Base-by-base conservation (phyloP, 345 rosid species). In the Noccaea bulbosa region DNA sequence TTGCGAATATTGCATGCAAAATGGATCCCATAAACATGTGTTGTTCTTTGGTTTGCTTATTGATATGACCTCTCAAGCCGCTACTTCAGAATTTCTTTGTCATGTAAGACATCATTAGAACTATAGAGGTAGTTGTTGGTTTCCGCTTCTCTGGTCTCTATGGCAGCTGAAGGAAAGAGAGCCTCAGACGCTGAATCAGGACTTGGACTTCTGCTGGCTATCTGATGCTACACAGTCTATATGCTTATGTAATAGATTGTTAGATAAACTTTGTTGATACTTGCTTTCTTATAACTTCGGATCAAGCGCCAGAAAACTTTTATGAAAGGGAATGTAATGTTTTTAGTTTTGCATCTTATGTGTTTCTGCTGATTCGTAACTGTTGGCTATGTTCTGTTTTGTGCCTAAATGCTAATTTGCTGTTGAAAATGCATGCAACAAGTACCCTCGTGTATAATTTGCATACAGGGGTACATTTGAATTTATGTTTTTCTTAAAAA, bases 91-190 rank as follows among this genome's bases (percentile, higher is more conserved):
- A 71, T 75, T 68, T 77, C 83, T 78, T 65, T 22, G 76, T 64
- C 79, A 51, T 71, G 22, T 53, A 45, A 62, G 79, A 75, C 71
- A 48, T 64, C 11, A 49, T 65, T 50, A 81, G 79, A 81, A 68
- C 69, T 75, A 45, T 20, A 41, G 79, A 79, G 81, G 81, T 83
- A 78, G 58, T 76, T 69, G 83, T 77, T 83, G 79, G 81, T 79
- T 78, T 72, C 81, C 70, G 17, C 45, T 44, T 81, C 80, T 77
- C 83, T 81, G 83, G 75, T 72, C 70, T 20, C 38, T 71, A 55
- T 62, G 77, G 76, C 85, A 75, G 79, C 33, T 15, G 50, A 30
- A 76, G 81, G 49, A 60, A 54, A 65, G 73, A 70, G 62, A 61
- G 65, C 54, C 70, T 15, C 72, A 41, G 65, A 32, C 58, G 50